Evolutionary conservation across 129 eudicot genomes (phyloP), one percentile per base, ranked within the genome.

Genomic region (Tanacetum coccineum): DNA sequence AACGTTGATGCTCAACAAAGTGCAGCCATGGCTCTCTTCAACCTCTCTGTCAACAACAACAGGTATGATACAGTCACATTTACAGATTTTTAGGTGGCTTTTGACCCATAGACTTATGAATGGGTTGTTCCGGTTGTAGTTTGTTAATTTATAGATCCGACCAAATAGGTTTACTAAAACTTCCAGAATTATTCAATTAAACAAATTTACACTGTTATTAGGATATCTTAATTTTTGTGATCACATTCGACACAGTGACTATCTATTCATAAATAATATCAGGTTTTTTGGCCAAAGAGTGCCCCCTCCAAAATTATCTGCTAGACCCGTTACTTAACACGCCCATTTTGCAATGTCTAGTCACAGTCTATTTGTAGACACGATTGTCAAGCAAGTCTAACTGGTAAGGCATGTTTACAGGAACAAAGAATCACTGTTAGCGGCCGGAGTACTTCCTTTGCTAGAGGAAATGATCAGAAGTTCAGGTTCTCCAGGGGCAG

Each of bases 1-100:
- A 63, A 81, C 63, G 70, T 56, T 13, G 71, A 64, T 80, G 91
- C 95, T 58, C 91, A 88, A 81, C 96, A 92, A 71, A 79, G 81
- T 55, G 96, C 87, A 21, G 91, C 96, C 14, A 85, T 92, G 95
- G 98, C 98, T 39, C 96, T 92, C 51, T 88, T 92, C 77, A 92
- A 92, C 80, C 91, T 92, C 39, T 95, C 91, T 28, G 89, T 92
- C 63, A 82, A 92, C 66, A 92, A 92, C 74, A 84, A 88, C 89
- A 85, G 96, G 98, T 92, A 75, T 59, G 70, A 56, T 36, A 25
- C 15, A 4, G 45, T 40, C 62, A 61, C 14, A 2, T 42, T 68
- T 68, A 26, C n/a, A 9, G n/a, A 26, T 15, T 7, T 14, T 49
- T 1, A 49, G 54, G 19, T 49, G 6, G 19, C 54, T 49, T 49